Base-by-base conservation (phyloP, 1,139 yeast genomes). In the Saccharomyces hybrid region DNA sequence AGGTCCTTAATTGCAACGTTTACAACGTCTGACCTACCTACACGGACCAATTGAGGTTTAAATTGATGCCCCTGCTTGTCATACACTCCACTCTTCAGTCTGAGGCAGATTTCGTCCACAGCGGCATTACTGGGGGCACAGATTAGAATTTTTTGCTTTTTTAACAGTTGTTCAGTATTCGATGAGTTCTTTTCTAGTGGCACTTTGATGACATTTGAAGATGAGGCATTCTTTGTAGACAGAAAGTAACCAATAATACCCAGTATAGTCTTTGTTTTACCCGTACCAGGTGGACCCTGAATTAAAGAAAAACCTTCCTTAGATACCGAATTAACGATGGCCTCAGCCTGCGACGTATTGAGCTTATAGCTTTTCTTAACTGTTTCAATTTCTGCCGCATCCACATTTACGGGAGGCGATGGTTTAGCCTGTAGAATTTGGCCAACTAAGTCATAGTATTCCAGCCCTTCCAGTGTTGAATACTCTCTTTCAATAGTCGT, bases 111-210 rank as follows among this genome's bases (percentile, higher is more conserved):
- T 67, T 95, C 99, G 73, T 95, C 99, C 6, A 95, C 97, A 8
- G 99, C 99, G 0, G 99, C 99, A 73, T 95, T 95, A 69, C 97
- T 89, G 2, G 99, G 99, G 0, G 99, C 99, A 79, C 99, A 95
- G 31, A 95, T 83, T 53, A 95, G 74, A 3, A 95, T 81, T 56
- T 83, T 80, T 53, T 75, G 76, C 41, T 78, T 80, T 53, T 69
- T 70, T 52, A 61, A 56, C 46, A 59, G 59, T 50, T 67, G 66
- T 14, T 60, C 69, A 6, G 63, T 54, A 1, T 65, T 50, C 23
- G 57, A 47, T 13, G 59, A 48, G 4, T 59, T 38, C 3, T 56
- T 54, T 14, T 57, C 62, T 6, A 54, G 53, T 3, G 69, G 67
- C 2, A 59, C 59, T 46, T 58, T 59, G 13, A 63, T 64, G 13